Evolutionary conservation across 2,329 filamentous ascomycete genomes (phyloP).

Genomic region (Pseudogymnoascus sp.): DNA sequence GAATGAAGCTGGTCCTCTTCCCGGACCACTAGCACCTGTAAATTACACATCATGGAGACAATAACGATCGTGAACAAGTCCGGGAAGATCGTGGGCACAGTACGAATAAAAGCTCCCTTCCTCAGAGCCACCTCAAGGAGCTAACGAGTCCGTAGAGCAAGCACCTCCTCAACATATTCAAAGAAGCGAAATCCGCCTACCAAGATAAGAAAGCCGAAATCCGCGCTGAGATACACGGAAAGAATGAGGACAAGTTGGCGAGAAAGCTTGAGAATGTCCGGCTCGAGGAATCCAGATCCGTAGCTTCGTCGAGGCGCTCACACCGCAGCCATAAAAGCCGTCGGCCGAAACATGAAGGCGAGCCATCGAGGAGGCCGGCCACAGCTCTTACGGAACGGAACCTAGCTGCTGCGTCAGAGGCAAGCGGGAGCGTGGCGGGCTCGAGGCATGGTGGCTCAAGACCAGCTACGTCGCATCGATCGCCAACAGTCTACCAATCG

Average conservation of each 20-base stretch:
- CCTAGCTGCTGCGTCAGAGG: slow-evolving; percentile 20
- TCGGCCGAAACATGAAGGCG: slow-evolving; percentile 17
- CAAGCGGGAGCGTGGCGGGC: slow-evolving; percentile 19
- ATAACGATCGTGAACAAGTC: slow-evolving; percentile 87
- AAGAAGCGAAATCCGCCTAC: slow-evolving; percentile 83
- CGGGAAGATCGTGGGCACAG: slow-evolving; percentile 82
- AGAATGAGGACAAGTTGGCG: slow-evolving; percentile 47
- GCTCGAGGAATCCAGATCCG: slow-evolving; percentile 31
- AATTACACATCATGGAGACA: slow-evolving; percentile 50
- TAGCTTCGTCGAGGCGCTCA: slow-evolving; percentile 32
- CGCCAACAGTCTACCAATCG: slow-evolving; percentile 13
- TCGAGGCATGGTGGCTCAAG: slow-evolving; percentile 15
- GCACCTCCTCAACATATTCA: slow-evolving; percentile 82
- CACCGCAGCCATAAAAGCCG: slow-evolving; percentile 26
- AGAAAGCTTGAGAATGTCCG: slow-evolving; percentile 35
- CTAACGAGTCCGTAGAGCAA: slow-evolving; percentile 56
- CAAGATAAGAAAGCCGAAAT: slow-evolving; percentile 79
- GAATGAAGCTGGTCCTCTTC: background rate
- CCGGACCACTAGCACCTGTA: background rate
- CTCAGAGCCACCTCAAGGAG: slow-evolving; percentile 5
- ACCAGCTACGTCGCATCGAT: slow-evolving; percentile 18
- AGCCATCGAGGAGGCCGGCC: background rate
- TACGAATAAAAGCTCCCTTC: slow-evolving; percentile 35
- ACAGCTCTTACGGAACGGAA: slow-evolving; percentile 19
- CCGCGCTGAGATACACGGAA: slow-evolving; percentile 57